Evolutionary conservation across 129 eudicot genomes (phyloP), one percentile per base, ranked within the genome.

Genomic region (Scalesia atractyloides): DNA sequence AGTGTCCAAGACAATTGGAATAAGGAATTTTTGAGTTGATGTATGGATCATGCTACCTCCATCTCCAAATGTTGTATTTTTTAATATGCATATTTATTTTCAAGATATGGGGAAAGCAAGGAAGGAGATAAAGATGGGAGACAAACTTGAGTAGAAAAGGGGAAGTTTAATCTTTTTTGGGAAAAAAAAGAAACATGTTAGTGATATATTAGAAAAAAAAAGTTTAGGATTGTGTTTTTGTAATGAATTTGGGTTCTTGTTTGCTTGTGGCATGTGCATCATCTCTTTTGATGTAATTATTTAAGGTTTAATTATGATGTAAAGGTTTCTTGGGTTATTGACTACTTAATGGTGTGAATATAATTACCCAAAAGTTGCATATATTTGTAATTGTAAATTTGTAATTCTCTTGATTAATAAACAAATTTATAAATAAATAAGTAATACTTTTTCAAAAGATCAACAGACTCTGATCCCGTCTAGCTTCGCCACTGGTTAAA

Each of bases 1-100:
- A 41, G 46, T 22, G 39, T 77, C 66, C 79, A 67, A 76, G 68
- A 58, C 61, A 76, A 46, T 58, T 76, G 80, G 74, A 67, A 76
- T 61, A 78, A 71, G 77, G 77, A 78, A 64, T 64, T 71, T 78
- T 78, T 78, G 82, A 78, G 69, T 68, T 76, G 73, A 68, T 57
- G 61, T 76, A 56, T 64, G 77, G 82, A 72, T 78, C 77, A 71
- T 71, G 82, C 77, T 71, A 33, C 82, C 65, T 64, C 52, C 56
- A 77, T 77, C 80, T 66, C 44, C 74, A 67, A 67, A 76, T 76
- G 80, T 76, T 75, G 62, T 47, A 52, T 70, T 72, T 78, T 70
- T 78, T 50, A 17, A 78, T 63, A 46, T 72, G 61, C 43, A 78
- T 49, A 70, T 61, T 39, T 49, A 70, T 61, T 39, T 62, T 69